Evolutionary conservation across 805 yeast species (phyloP).

Genomic region (Wickerhamiella brachini): DNA sequence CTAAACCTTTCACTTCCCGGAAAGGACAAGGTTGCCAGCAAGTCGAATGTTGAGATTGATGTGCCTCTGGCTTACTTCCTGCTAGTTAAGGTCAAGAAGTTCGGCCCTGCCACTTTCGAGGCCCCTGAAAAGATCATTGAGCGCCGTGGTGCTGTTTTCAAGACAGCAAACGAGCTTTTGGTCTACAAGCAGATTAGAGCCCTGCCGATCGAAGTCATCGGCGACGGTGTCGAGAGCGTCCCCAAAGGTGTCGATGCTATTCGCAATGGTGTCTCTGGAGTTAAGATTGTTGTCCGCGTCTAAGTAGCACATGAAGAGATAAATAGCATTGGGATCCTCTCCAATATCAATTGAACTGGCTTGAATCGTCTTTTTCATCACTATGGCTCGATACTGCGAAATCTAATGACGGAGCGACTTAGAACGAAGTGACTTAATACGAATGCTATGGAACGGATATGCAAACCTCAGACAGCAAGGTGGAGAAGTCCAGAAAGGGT

Average conservation of each 20-base stretch:
- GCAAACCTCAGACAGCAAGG: too few relatives aligned
- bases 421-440: too few relatives aligned
- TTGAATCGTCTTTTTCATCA: too few relatives aligned
- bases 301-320: not conserved
- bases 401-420: too few relatives aligned
- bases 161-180: constrained; percentile 3
- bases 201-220: constrained; percentile 14
- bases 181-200: constrained; percentile 7
- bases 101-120: constrained; percentile 8
- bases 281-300: constrained; percentile 12
- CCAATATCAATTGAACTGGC: too few relatives aligned
- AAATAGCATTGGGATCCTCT: too few relatives aligned
- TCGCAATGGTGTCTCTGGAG: constrained; percentile 14
- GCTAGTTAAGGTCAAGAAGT: constrained; percentile 11
- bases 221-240: constrained; percentile 11
- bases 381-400: too few relatives aligned
- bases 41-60: constrained; percentile 4
- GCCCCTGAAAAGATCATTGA: constrained; percentile 6
- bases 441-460: too few relatives aligned
- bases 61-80: constrained; percentile 12
- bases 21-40: not conserved
- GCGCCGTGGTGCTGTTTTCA: not conserved
- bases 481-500: too few relatives aligned
- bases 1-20: constrained; percentile 1
- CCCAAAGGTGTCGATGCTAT: constrained; percentile 10